Base-by-base conservation (phyloP, 1,284 basidiomycete species). In the Sporisorium sorghi region DNA sequence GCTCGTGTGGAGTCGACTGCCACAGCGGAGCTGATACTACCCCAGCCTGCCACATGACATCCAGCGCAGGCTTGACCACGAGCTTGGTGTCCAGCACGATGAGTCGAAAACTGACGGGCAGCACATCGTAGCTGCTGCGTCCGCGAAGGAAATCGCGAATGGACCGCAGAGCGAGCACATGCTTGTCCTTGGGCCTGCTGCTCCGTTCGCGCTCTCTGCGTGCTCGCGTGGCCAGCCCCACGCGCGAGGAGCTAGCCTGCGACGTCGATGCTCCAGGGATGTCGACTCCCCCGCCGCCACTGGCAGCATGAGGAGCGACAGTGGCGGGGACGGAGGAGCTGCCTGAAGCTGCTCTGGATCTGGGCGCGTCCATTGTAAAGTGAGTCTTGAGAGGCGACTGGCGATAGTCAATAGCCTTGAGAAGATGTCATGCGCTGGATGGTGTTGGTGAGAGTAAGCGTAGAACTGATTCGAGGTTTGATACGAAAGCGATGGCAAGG, bases 21-120 rank as follows among this genome's bases (percentile, higher is more conserved):
- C 96, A 99, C n/a, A 99, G 87, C 4, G 97, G 96, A 4, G 97
- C 97, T 5, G 96, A 98, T 6, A 99, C 96, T 60, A 99, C 94
- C n/a, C 76, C 80, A 6, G 83, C 80, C 65, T 83, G 82, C 74
- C 77, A 83, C 82, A 84, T 83, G 69, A 83, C 80, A 8, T 84
- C 83, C 14, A 84, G 64, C 14, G 83, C 83, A 0, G 83, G 78
- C 57, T 78, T 79, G 48, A 84, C 79, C 6, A 81, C 79, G 24
- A 84, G 76, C 46, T 82, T 78, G 9, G 81, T 83, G 86, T 99
- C 97, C 57, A 99, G 89, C 19, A 98, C 94, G 82, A 99, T 97
- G 77, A 99, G 88, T 74, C 97, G 89, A 86, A 96, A 99, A 86
- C 91, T 93, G 86, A 97, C 93, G 17, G 95, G 95, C 77, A 97